Base-by-base conservation (phyloP, 306 rosid species). In the cucumber (Cucumis sativus) region DNA sequence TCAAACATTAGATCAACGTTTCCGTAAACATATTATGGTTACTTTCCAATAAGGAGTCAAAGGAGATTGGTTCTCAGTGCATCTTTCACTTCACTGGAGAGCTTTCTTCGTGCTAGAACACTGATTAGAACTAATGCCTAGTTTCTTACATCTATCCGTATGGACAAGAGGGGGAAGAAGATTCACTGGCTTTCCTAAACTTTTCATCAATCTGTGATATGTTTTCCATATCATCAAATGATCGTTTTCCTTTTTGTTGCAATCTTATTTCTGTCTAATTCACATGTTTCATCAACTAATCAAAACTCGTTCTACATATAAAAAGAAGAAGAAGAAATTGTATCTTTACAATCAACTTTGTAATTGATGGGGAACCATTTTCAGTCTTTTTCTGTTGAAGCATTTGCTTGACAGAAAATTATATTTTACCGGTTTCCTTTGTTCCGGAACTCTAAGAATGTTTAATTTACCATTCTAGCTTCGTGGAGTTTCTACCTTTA, bases 401-500 rank as follows among this genome's bases (percentile, higher is more conserved):
- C 58, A 70, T 47, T 52, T 16, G 20, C 20, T 52, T 3, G 20
- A 52, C 57, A 52, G n/a, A 13, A 52, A 52, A 52, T 52, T 52
- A 16, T 52, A 15, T 52, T 52, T 8, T 52, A 14, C 58, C 76
- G 4, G 12, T 8, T 43, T 59, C 10, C 28, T 60, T 60, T 61
- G 70, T 43, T n/a, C 21, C 61, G 54, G 21, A 28, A 70, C 35
- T 18, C 64, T 41, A 35, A 71, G 62, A 16, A 40, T 78, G 40
- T 15, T 28, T 49, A 49, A 8, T 75, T 30, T 73, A 78, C n/a
- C 77, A 39, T 63, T 69, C 67, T 91, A 95, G 99, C 93, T 95
- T 70, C 99, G 90, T 20, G 99, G 99, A 78, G 96, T 95, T 82
- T 95, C 99, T 75, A 95, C 99, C 71, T 95, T 92, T 67, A 95